A percentile compares a stretch with the other conserved stretches of the same genome.
These are phyloP conservation scores for Coemansia brasiliensis DNA, from an alignment of 192 early-diverging fungal genomes.

Conservation along the genomic window DNA sequence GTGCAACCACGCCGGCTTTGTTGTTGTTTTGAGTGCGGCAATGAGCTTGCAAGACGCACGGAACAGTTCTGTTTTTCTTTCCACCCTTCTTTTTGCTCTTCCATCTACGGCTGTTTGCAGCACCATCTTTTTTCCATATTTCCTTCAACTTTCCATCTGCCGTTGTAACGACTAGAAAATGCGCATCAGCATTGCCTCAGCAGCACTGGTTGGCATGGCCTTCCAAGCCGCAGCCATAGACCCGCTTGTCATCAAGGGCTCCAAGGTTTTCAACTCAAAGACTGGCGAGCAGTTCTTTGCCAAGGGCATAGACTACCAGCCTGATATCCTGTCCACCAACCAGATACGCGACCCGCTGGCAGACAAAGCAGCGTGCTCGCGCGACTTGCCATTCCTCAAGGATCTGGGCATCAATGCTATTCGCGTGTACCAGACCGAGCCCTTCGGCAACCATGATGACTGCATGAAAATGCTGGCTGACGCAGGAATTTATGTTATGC, in stretches of 20 bases:
- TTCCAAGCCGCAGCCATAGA: conserved; percentile 55
- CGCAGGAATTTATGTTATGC: conserved; percentile 71
- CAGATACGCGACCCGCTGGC: conserved; percentile 62
- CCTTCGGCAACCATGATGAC: conserved; percentile 62
- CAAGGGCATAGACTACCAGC: conserved; percentile 77
- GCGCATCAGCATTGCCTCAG: conserved; percentile 33
- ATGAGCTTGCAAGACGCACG: neutral
- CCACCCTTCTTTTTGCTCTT: conserved; percentile 7
- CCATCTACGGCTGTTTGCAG: conserved; percentile 8
- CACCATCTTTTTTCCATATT: neutral
- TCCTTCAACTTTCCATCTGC: neutral
- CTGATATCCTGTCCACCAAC: conserved; percentile 47
- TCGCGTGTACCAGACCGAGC: conserved; percentile 72
- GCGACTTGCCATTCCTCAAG: conserved; percentile 66
- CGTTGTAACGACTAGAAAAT: conserved; percentile 17
- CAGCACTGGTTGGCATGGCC: conserved; percentile 33
- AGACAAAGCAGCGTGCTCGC: conserved; percentile 59
- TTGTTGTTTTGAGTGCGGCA: conserved; percentile 3
- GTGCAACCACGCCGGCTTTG: conserved; percentile 1
- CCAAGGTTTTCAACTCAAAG: conserved; percentile 70
- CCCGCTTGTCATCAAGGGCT: conserved; percentile 65
- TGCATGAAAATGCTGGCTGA: conserved; percentile 69
- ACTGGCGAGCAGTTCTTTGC: conserved; percentile 75
- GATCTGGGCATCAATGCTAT: conserved; percentile 68
- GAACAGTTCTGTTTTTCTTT: neutral